Evolutionary conservation across 2,329 filamentous ascomycete species (phyloP).

Genomic region (Herpotrichia juniperi): DNA sequence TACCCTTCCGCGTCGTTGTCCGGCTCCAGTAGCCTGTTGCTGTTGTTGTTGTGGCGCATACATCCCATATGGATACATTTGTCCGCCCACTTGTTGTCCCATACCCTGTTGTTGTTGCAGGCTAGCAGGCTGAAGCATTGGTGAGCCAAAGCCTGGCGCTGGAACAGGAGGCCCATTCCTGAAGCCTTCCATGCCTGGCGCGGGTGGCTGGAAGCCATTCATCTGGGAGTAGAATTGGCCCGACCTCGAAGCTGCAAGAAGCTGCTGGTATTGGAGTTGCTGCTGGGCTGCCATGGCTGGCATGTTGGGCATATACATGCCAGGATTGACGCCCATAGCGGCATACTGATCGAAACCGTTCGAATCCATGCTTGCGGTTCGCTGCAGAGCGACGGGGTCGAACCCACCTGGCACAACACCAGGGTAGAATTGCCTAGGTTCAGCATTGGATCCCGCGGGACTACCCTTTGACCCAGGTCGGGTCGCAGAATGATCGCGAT

Average conservation of each 20-base stretch:
- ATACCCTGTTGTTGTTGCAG: constrained; percentile 50
- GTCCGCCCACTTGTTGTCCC: constrained; percentile 35
- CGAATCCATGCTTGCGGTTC: constrained; percentile 57
- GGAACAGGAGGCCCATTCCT: constrained; percentile 49
- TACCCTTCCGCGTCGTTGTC: constrained; percentile 60
- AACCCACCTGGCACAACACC: constrained; percentile 44
- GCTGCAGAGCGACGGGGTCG: constrained; percentile 51
- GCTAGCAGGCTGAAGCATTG: constrained; percentile 56
- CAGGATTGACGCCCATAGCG: constrained; percentile 37
- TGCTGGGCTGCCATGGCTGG: constrained; percentile 53
- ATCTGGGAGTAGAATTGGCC: constrained; percentile 54
- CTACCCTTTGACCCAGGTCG: constrained; percentile 46
- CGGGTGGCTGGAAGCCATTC: constrained; percentile 47
- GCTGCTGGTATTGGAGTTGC: constrained; percentile 64
- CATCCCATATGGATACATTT: constrained; percentile 59
- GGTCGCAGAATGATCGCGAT: constrained; percentile 44
- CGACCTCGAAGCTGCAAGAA: constrained; percentile 54
- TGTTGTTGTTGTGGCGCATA: constrained; percentile 55
- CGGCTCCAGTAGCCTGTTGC: constrained; percentile 53
- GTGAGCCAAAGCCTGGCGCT: constrained; percentile 48
- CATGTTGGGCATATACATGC: constrained; percentile 46
- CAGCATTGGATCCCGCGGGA: constrained; percentile 31
- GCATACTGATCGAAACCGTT: constrained; percentile 54
- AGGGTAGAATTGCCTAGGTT: constrained; percentile 44
- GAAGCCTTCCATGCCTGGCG: constrained; percentile 52